Evolutionary conservation across 1,284 basidiomycete genomes (phyloP), one percentile per base, ranked within the genome.

Genomic region (Lignosus rhinocerotis): DNA sequence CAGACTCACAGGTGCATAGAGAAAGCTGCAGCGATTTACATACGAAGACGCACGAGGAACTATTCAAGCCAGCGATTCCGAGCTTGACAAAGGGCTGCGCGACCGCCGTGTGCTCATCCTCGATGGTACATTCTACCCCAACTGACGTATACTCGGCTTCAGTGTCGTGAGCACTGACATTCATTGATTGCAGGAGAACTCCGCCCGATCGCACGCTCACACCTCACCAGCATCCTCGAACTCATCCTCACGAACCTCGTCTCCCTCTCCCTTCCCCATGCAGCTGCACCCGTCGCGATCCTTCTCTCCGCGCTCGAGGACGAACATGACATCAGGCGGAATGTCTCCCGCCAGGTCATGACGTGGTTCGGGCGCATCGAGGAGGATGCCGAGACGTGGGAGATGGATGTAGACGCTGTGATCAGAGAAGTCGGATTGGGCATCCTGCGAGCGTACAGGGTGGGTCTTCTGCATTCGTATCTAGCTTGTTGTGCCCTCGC

Each of bases 31-130:
- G 69, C 72, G 67, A 71, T 70, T 82, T 64, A 84, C 81, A 11
- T 86, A 88, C 61, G 77, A 83, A 9, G 83, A 88, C 53, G 84
- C 90, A 1, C 77, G 78, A 58, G 72, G 73, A 9, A 80, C 84
- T 48, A 80, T 95, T 10, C 94, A 95, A 69, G 90, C 93, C 5
- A 93, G 91, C 69, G 86, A 93, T 59, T 72, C 67, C 0, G 92
- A 94, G 69, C 72, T 94, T 6, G 76, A 76, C n/a, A 72, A 63
- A n/a, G 89, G 85, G 0, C 70, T 94, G 43, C 79, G 74, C 56
- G 80, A 83, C n/a, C 78, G 79, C 52, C 86, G 86, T 17, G 83
- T 96, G 42, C 83, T 96, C 16, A 76, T 86, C 55, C 76, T 94
- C 1, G 80, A 88, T 56, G 88, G 91, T 88, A 61, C 54, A 75